phyloP scores from a whole-genome alignment of 805 yeast species.

The Cyberlindnera mycetangii region DNA sequence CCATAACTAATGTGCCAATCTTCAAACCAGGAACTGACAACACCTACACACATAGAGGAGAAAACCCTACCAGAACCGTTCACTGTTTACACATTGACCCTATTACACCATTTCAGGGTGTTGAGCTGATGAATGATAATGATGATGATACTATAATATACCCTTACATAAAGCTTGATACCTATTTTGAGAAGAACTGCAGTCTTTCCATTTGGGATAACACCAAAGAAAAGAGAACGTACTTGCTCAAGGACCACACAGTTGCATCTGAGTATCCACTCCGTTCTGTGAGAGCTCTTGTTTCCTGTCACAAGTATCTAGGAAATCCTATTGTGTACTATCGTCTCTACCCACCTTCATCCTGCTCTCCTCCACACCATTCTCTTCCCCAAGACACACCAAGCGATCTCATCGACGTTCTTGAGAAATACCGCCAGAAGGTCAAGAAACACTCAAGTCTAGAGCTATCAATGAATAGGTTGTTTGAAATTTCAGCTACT shows the following conservation, averaged over 20 bases:
- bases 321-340: not conserved
- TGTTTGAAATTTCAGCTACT: not conserved
- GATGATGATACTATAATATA: not conserved
- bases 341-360: not conserved
- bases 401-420: not conserved
- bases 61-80: conserved; percentile 1
- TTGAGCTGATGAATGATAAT: not conserved
- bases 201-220: not conserved
- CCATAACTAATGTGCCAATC: conserved; percentile 13
- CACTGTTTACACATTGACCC: conserved; percentile 20
- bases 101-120: conserved; percentile 1
- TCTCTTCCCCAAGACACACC: not conserved
- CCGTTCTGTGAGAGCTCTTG: not conserved
- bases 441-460: not conserved
- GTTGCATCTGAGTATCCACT: not conserved
- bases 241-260: not conserved
- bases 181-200: not conserved
- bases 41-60: not conserved
- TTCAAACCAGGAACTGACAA: not conserved
- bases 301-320: not conserved
- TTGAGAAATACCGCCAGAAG: not conserved
- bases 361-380: not conserved
- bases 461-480: not conserved
- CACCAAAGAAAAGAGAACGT: not conserved
- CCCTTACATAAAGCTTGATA: not conserved